Conservation (phyloP, 441 rosid genomes). For the Brassica hybrid region DNA sequence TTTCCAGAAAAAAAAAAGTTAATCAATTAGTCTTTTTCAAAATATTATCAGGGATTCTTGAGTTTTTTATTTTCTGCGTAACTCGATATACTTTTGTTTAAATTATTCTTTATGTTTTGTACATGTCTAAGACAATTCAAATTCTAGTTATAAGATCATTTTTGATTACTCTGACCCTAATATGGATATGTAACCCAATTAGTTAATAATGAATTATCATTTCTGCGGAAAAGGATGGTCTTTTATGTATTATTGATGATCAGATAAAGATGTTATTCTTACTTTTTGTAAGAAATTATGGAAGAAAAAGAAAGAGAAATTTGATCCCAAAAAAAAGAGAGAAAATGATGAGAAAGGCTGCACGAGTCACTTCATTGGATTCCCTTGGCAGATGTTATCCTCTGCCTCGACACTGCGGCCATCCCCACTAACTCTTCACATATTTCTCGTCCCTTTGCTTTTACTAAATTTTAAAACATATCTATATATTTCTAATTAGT, state of each 20-base stretch:
- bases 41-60: not conserved
- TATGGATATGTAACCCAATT: not conserved
- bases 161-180: not conserved
- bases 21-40: conserved; percentile 8
- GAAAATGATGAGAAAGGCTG: conserved; percentile 38
- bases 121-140: not conserved
- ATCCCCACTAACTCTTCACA: conserved; percentile 40
- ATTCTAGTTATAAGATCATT: not conserved
- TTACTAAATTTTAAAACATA: not conserved
- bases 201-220: not conserved
- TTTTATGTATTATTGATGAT: conserved; percentile 22
- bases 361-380: conserved; percentile 48
- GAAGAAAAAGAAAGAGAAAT: not conserved
- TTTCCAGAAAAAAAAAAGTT: too few species aligned
- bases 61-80: not conserved
- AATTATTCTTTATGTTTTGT: not conserved
- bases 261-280: conserved; percentile 22
- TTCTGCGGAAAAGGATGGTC: not conserved
- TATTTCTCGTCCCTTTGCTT: conserved; percentile 30
- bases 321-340: not conserved
- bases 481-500: not conserved
- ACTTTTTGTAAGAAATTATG: conserved; percentile 15
- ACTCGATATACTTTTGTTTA: not conserved
- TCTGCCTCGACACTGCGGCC: conserved; percentile 39
- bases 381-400: conserved; percentile 44